Percentiles rank a stretch among this genome's conserved stretches.
Conservation (phyloP, 768 basidiomycete genomes). For the Postia placenta region DNA sequence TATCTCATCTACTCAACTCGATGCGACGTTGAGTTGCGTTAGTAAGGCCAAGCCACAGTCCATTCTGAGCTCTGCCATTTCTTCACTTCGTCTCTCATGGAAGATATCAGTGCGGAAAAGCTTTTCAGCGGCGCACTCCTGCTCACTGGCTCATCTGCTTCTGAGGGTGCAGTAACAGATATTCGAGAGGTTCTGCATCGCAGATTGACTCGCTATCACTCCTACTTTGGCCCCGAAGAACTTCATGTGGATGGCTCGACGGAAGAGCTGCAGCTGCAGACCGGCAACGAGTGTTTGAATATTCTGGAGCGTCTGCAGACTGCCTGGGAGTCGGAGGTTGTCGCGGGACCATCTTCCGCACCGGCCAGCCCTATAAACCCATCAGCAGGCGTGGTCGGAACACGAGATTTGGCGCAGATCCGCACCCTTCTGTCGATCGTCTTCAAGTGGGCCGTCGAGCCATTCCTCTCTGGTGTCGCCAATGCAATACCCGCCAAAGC, state of each 20-base stretch:
- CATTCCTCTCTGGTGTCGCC: slow-evolving; percentile 39
- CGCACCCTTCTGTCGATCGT: slow-evolving; percentile 60
- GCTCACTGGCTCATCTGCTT: slow-evolving; percentile 13
- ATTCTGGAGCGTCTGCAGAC: slow-evolving; percentile 44
- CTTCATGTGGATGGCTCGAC: slow-evolving; percentile 16
- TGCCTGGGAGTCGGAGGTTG: slow-evolving; percentile 20
- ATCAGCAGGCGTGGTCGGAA: slow-evolving; percentile 35
- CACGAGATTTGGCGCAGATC: slow-evolving; percentile 58
- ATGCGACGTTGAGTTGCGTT: too few relatives aligned
- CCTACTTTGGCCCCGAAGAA: slow-evolving; percentile 3
- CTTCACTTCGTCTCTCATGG: not conserved
- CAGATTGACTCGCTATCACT: slow-evolving; percentile 15
- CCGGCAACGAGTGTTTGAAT: slow-evolving; percentile 49
- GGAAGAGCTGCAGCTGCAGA: slow-evolving; percentile 42
- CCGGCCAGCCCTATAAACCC: not conserved
- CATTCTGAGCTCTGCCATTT: too few relatives aligned
- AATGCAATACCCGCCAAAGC: slow-evolving; percentile 20
- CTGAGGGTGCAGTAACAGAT: slow-evolving; percentile 12
- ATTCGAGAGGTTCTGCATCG: slow-evolving; percentile 16
- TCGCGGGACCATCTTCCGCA: not conserved
- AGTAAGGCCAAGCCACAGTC: too few relatives aligned
- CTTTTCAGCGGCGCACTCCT: slow-evolving; percentile 12
- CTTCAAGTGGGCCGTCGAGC: slow-evolving; percentile 68
- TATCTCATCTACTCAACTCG: too few relatives aligned
- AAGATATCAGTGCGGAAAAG: not conserved